Evolutionary conservation across 352 stramenopile species (phyloP), one percentile per base, ranked within the genome.

Genomic region (Phytophthora fragariaefolia): DNA sequence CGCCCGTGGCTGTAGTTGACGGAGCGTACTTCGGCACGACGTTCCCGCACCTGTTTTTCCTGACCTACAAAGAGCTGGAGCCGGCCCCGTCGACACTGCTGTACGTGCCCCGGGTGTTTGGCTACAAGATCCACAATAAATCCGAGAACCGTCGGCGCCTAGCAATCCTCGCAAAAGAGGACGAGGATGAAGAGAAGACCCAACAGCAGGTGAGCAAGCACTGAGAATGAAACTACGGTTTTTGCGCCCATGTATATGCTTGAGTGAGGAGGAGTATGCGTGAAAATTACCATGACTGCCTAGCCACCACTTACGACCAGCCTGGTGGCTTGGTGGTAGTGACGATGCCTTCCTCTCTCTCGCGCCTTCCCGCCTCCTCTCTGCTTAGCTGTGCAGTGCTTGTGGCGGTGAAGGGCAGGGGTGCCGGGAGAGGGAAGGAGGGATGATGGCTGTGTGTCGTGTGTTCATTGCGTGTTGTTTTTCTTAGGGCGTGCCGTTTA

Each of bases 11-110:
- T 65, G 18, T 50, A 96, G 87, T 96, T 76, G 97, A 99, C 71
- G 97, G 97, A 57, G 95, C 97, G 12, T 99, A 99, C 85, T 99
- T 99, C 85, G 97, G 97, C 34, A 99, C 97, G 42, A 99, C 97
- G 20, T 99, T 99, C 83, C 96, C 97, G 56, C 97, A 99, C 79
- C 77, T 99, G 63, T 99, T 99, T 88, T 96, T 99, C 65, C 96
- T 99, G 89, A 98, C 96, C 55, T 98, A 99, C 80, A 94, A 87
- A 69, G 96, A 98, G 73, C 66, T 96, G 49, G 86, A 95, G 56
- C 88, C 88, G n/a, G 68, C 75, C 53, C 83, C 84, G 58, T 92
- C 83, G 30, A 95, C 87, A 63, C 73, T 96, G 60, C 69, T 96
- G 34, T 97, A 97, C 57, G 89, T 97, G 40, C 92, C 92, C 40